Evolutionary conservation across 2,329 filamentous ascomycete species (phyloP).

Genomic region (Stylonectria norvegica): DNA sequence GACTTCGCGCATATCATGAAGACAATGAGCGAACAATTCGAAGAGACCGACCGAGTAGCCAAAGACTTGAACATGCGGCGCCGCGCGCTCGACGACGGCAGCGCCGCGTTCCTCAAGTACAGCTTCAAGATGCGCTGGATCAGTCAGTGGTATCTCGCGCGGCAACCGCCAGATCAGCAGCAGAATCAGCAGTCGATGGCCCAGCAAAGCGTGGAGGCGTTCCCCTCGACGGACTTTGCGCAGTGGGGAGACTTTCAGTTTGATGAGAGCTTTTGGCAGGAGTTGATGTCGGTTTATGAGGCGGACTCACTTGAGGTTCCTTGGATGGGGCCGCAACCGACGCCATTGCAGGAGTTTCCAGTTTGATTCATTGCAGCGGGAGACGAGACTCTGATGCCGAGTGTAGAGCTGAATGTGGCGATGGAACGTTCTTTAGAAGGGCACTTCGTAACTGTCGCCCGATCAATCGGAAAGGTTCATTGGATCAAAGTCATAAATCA

Average conservation of each 20-base stretch:
- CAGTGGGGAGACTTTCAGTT: constrained; percentile 21
- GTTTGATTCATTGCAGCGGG: too few relatives aligned
- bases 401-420: too few relatives aligned
- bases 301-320: constrained; percentile 8
- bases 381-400: too few relatives aligned
- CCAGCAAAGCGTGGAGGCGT: constrained; percentile 6
- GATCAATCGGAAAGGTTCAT: too few relatives aligned
- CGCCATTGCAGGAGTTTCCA: too few relatives aligned
- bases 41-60: constrained; percentile 29
- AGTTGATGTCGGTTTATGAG: constrained; percentile 24
- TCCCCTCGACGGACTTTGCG: neutral
- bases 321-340: too few relatives aligned
- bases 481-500: too few relatives aligned
- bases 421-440: too few relatives aligned
- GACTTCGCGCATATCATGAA: constrained; percentile 30
- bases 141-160: constrained; percentile 36
- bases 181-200: neutral
- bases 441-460: too few relatives aligned
- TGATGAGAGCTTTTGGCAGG: constrained; percentile 30
- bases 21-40: constrained; percentile 29
- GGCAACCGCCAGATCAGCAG: constrained; percentile 17
- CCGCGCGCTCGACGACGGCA: constrained; percentile 29
- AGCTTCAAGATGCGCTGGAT: constrained; percentile 39
- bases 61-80: constrained; percentile 20
- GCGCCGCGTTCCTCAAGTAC: constrained; percentile 30